Base-by-base conservation (phyloP, 768 basidiomycete genomes). In the Leccinellum luteum region DNA sequence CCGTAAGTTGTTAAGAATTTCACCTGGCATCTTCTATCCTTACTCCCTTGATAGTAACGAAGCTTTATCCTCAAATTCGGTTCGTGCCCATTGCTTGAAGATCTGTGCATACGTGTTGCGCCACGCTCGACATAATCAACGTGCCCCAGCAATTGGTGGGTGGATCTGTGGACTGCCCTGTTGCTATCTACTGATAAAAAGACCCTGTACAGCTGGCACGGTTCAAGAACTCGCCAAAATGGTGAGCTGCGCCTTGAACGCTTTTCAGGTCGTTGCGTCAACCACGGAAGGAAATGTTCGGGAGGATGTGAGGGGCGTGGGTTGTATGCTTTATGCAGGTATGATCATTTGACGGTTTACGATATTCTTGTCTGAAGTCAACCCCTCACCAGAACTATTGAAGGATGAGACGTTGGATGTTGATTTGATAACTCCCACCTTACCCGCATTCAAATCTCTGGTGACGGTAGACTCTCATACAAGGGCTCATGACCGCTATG, bases 101-200 rank as follows among this genome's bases (percentile, higher is more conserved):
- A 87, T 98, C 30, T 92, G 92, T 65, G 85, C 90, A 0, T 90
- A 91, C 65, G 79, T 90, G 34, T 70, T 98, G 21, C 85, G 88
- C 51, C 84, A 90, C 59, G 83, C 85, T 3, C 84, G 87, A 27
- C 84, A 89, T 3, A 74, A 80, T 48, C 75, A 77, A 15, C 79
- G 79, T 21, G 78, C 76, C 30, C 79, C 81, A 48, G 72, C 78
- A 3, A 79, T 81, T 52, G 79, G 89, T 90, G 57, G 50, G 72
- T 68, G 41, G 23, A 43, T 3, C 28, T 23, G 4, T 32, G 27
- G 50, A 28, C 31, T 3, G 2, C 15, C n/a, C 15, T 51, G 13
- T 47, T n/a, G 21, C 53, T 12, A 0, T 30, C 57, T 75, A 67
- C 19, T 48, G 35, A 27, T 45, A 53, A 21, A 50, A 17, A 30